phyloP scores from a whole-genome alignment of 129 eudicot species.

The Escallonia herrerae region DNA sequence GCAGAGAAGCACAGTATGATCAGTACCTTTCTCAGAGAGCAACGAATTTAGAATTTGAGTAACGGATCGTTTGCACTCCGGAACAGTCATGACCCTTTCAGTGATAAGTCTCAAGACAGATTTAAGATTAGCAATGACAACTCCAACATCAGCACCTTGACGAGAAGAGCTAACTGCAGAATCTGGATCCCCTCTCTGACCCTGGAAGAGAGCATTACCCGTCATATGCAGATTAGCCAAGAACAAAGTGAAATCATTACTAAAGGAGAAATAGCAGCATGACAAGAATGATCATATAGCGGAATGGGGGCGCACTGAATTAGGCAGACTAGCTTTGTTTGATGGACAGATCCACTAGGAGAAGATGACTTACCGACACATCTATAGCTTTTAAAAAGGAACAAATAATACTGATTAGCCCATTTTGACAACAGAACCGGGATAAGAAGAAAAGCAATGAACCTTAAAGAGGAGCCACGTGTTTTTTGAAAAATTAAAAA shows the following conservation, averaged over 20 bases:
- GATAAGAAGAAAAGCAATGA: too few relatives aligned
- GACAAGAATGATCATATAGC: too few relatives aligned
- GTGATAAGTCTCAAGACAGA: slow-evolving; percentile 77
- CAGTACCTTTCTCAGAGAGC: slow-evolving; percentile 92
- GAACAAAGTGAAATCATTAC: not conserved
- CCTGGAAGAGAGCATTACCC: slow-evolving; percentile 32
- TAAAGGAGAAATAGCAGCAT: too few relatives aligned
- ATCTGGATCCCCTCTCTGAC: slow-evolving; percentile 81
- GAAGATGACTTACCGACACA: too few relatives aligned
- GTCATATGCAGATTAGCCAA: not conserved
- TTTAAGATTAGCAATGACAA: slow-evolving; percentile 68
- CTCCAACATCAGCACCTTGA: slow-evolving; percentile 95
- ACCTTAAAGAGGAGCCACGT: too few relatives aligned
- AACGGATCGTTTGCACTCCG: slow-evolving; percentile 67
- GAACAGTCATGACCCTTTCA: slow-evolving; percentile 80
- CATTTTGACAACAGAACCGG: too few relatives aligned
- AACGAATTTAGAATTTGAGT: slow-evolving; percentile 68
- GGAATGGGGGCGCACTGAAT: too few relatives aligned
- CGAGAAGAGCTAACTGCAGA: slow-evolving; percentile 93
- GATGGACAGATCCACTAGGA: too few relatives aligned
- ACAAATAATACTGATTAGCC: too few relatives aligned
- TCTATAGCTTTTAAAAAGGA: too few relatives aligned
- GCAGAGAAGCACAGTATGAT: slow-evolving; percentile 81
- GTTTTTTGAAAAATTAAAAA: too few relatives aligned
- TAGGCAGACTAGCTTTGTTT: too few relatives aligned